Evolutionary conservation across 2,329 filamentous ascomycete genomes (phyloP).

Genomic region (Sporothrix mexicana): DNA sequence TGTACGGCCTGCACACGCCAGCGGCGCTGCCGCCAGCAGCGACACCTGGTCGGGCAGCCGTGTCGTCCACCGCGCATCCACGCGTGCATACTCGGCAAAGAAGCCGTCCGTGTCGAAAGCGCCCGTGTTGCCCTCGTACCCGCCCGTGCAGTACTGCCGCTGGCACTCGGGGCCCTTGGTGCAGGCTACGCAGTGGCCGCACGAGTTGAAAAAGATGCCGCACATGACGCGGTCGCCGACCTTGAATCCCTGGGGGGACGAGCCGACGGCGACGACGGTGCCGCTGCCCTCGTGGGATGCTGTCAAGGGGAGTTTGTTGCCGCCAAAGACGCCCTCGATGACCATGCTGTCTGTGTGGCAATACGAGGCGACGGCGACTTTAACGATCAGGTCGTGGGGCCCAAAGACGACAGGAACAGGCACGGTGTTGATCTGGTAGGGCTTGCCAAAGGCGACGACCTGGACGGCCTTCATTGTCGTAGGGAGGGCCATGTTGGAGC

Average conservation of each 20-base stretch:
- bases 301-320: conserved; percentile 56
- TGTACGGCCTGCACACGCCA: conserved; percentile 62
- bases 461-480: conserved; percentile 44
- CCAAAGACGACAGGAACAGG: conserved; percentile 56
- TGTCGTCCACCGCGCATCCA: conserved; percentile 55
- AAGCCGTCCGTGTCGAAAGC: conserved; percentile 56
- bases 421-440: conserved; percentile 59
- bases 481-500: conserved; percentile 34
- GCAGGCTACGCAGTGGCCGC: conserved; percentile 60
- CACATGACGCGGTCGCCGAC: conserved; percentile 62
- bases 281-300: conserved; percentile 64
- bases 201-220: conserved; percentile 58
- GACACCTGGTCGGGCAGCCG: conserved; percentile 55
- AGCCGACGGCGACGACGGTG: conserved; percentile 57
- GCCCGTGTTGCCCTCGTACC: conserved; percentile 54
- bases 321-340: conserved; percentile 52
- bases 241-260: conserved; percentile 48
- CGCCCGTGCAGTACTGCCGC: conserved; percentile 58
- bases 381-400: conserved; percentile 63
- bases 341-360: conserved; percentile 69
- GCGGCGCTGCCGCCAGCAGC: conserved; percentile 59
- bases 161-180: conserved; percentile 53
- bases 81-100: conserved; percentile 62
- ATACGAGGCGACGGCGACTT: conserved; percentile 63
- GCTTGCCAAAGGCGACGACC: conserved; percentile 55